Evolutionary conservation across 257 asterid species (phyloP), one percentile per base, ranked within the genome.

Genomic region (Nicotiana tabacum): DNA sequence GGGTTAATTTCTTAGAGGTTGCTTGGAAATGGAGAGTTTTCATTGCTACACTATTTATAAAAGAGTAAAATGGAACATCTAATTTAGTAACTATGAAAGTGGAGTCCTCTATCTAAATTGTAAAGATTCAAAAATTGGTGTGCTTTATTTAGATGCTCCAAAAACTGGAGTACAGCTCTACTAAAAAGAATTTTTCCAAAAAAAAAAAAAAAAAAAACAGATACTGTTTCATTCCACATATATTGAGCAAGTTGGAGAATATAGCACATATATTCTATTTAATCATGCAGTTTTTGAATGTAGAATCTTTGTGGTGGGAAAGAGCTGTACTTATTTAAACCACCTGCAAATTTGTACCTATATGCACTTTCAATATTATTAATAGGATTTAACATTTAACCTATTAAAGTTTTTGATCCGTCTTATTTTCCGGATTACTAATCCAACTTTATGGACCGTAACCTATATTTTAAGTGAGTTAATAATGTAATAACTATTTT

Each of bases 121-220:
- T 48, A 74, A 82, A 82, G 72, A 69, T 82, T 37, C 62, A 82
- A 82, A 82, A 70, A 72, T 37, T 56, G 72, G 32, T 57, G 64
- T 43, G 66, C 81, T 82, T 70, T 58, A 37, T 66, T 82, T 18
- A 82, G 81, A 82, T 82, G 84, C 84, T 69, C 79, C 39, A 72
- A 6, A 17, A 74, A 74, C 15, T 46, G 79, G 10, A 82, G 9
- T 32, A 58, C 51, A 78, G 57, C 68, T 39, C 60, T 53, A 17
- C 46, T 80, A 43, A 39, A 80, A 43, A 74, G 79, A 74, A 35
- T 43, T 35, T 9, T 61, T 5, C 32, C 2, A 39, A 69, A 35
- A 6, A 69, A 37, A 64, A 9, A 77, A 56, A 55, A 12, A 58
- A 6, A 57, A 6, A n/a, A 58, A 13, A 24, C 16, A 43, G 83